phyloP scores from a whole-genome alignment of 73 alveolate species.

The Vitrella brassicaformis region DNA sequence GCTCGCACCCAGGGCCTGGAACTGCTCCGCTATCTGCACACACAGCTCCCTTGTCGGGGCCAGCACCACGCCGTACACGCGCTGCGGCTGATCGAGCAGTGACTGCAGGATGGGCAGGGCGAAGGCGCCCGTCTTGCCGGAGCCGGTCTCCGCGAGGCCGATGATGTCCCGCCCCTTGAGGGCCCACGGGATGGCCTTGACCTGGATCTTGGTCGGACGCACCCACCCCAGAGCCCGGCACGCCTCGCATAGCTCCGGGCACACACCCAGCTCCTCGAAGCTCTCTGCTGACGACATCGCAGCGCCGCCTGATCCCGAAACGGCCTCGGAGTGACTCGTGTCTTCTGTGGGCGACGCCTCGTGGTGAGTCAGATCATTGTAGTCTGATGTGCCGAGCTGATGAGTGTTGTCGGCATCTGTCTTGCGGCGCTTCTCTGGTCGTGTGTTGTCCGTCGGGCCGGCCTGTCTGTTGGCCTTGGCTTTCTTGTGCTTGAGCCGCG shows the following conservation, averaged over 20 bases:
- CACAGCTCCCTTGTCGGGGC: slow-evolving; percentile 89
- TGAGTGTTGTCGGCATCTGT: too few species aligned
- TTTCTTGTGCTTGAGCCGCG: too few species aligned
- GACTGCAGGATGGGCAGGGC: slow-evolving; percentile 75
- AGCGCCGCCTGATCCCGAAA: too few species aligned
- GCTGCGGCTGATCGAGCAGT: slow-evolving; percentile 66
- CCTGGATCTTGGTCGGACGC: slow-evolving; percentile 16
- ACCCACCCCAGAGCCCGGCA: slow-evolving; percentile 25
- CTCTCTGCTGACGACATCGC: too few species aligned
- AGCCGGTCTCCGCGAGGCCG: slow-evolving; percentile 86
- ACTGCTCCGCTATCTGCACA: slow-evolving; percentile 69
- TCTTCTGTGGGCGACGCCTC: too few species aligned
- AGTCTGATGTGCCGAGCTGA: too few species aligned
- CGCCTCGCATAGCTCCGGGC: slow-evolving; percentile 27
- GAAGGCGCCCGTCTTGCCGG: slow-evolving; percentile 82
- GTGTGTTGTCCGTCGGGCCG: too few species aligned
- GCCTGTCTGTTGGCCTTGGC: too few species aligned
- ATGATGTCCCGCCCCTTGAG: slow-evolving; percentile 75
- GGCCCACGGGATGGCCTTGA: slow-evolving; percentile 67
- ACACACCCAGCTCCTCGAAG: neutral
- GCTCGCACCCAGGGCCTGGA: slow-evolving; percentile 72
- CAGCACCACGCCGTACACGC: slow-evolving; percentile 62
- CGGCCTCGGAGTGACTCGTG: too few species aligned
- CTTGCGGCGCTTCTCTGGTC: too few species aligned
- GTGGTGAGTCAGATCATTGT: too few species aligned